Evolutionary conservation across 257 asterid genomes (phyloP).

Genomic region (Solanum stenotomum): DNA sequence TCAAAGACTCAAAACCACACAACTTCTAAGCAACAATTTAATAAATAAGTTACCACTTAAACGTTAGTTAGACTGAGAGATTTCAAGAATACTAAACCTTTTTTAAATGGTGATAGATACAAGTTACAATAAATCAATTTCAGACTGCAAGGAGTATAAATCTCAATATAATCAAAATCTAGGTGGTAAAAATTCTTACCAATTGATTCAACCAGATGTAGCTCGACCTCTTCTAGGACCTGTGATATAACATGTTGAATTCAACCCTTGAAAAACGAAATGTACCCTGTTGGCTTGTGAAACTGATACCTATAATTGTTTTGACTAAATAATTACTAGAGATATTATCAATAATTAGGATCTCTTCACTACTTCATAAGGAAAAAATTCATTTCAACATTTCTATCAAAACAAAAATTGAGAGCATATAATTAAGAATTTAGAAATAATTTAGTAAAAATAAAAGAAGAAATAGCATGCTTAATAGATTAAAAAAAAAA

Average conservation of each 20-base stretch:
- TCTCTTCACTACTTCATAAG: neutral
- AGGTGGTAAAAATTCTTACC: neutral
- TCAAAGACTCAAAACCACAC: neutral
- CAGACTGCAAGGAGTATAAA: no score
- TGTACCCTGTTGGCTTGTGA: no score
- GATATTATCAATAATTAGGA: neutral
- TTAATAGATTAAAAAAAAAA: neutral
- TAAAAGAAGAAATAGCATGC: neutral
- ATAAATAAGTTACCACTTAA: neutral
- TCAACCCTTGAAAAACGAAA: no score
- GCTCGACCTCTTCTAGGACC: neutral
- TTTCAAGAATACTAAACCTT: neutral
- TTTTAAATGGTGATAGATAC: no score
- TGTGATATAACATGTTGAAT: neutral
- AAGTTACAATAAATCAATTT: no score
- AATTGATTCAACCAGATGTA: neutral
- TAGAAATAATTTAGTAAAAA: neutral
- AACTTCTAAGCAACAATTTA: neutral
- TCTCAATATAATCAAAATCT: no score
- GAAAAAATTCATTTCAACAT: neutral
- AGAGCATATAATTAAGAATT: neutral
- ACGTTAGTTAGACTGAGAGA: neutral
- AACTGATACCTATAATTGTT: no score
- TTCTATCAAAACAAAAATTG: neutral
- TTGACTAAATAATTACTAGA: neutral